Evolutionary conservation across 140 eudicot species (phyloP).

Genomic region (Stevia rebaudiana): DNA sequence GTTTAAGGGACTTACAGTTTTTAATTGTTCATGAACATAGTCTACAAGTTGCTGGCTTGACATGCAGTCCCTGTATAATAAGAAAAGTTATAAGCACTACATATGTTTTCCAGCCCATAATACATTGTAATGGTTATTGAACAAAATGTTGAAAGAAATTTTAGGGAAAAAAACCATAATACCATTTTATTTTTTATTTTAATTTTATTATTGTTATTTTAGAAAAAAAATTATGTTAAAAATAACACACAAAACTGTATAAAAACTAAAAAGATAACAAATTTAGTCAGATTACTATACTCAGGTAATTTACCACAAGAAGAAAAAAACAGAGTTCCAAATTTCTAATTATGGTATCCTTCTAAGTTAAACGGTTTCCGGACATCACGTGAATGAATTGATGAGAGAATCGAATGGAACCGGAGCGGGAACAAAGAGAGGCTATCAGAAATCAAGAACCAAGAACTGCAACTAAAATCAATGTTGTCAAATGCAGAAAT

Average conservation of each 20-base stretch:
- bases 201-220: too few species aligned
- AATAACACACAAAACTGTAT: too few species aligned
- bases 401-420: too few species aligned
- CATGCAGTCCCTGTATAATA: conserved; percentile 84
- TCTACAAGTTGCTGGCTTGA: conserved; percentile 90
- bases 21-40: conserved; percentile 57
- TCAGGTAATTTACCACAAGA: too few species aligned
- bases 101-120: neutral
- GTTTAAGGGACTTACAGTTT: conserved; percentile 46
- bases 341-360: neutral
- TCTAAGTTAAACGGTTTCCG: neutral
- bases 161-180: neutral
- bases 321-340: neutral
- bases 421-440: too few species aligned
- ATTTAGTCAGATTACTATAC: too few species aligned
- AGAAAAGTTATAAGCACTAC: conserved; percentile 1
- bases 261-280: too few species aligned
- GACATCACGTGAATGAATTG: neutral
- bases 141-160: neutral
- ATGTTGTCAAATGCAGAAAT: too few species aligned
- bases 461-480: too few species aligned
- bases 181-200: too few species aligned
- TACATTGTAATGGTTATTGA: neutral
- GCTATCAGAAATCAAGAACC: too few species aligned
- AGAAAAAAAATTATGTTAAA: too few species aligned